Evolutionary conservation across 495 filamentous ascomycete genomes (phyloP).

Genomic region (Lophiotrema nucula): DNA sequence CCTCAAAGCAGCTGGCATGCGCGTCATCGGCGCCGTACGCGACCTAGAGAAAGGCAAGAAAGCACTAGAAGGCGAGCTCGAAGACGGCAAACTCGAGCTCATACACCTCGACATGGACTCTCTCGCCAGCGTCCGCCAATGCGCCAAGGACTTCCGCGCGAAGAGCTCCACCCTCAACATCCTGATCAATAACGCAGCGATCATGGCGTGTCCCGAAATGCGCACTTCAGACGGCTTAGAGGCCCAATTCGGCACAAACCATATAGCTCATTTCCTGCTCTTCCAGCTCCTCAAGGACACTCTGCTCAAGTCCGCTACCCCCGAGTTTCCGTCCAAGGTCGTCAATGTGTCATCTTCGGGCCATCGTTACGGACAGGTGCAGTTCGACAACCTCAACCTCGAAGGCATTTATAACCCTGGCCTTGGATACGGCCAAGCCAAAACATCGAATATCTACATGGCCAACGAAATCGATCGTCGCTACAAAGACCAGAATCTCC

Average conservation of each 20-base stretch:
- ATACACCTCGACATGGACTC: conserved; percentile 50
- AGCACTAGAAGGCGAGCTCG: conserved; percentile 27
- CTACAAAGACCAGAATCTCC: conserved; percentile 22
- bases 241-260: conserved; percentile 34
- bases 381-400: conserved; percentile 33
- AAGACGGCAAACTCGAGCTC: conserved; percentile 37
- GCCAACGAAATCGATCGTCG: conserved; percentile 32
- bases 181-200: conserved; percentile 33
- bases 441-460: conserved; percentile 33
- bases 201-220: conserved; percentile 29
- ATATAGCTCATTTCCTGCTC: conserved; percentile 36
- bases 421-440: conserved; percentile 25
- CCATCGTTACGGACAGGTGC: conserved; percentile 19
- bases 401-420: conserved; percentile 12
- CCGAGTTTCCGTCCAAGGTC: conserved; percentile 30
- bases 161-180: conserved; percentile 37
- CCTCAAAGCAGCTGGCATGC: conserved; percentile 49
- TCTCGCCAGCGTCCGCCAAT: conserved; percentile 47
- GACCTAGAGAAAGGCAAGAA: conserved; percentile 43
- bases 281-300: conserved; percentile 32
- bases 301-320: conserved; percentile 23
- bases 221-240: conserved; percentile 31
- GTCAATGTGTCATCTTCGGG: conserved; percentile 24
- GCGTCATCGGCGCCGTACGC: conserved; percentile 47
- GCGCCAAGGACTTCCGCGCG: conserved; percentile 38